Base-by-base conservation (phyloP, 192 early-diverging fungal species). In the Entophlyctis luteolus region DNA sequence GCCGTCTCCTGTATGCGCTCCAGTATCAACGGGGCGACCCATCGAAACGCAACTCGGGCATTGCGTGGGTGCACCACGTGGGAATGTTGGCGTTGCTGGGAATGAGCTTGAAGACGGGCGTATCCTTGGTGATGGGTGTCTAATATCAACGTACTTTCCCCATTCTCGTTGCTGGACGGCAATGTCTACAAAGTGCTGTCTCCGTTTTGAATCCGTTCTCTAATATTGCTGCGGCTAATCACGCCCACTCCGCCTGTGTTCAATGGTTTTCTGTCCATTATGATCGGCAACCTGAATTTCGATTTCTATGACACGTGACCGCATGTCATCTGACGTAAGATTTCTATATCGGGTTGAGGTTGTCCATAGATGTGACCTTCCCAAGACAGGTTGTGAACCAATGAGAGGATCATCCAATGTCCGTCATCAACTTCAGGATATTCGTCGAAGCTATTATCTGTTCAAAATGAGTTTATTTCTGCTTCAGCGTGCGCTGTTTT, bases 401-500 rank as follows among this genome's bases (percentile, higher is more conserved):
- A 45, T n/a, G n/a, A 10, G 42, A 45, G 42, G 42, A n/a, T 45
- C 42, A 45, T 45, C 10, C 10, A 12, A 12, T n/a, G 42, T 10
- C n/a, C n/a, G 10, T 45, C n/a, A 12, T 45, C n/a, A n/a, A 12
- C n/a, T 45, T 45, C 10, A n/a, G 10, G 10, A 12, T 45, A n/a
- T 12, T 45, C n/a, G 10, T 45, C 42, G 10, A n/a, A 45, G 10
- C n/a, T 45, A 12, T n/a, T 10, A 45, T 12, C 32, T 29, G 6
- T 55, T 55, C 20, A 29, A 18, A 34, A 34, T 55, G 4, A 31
- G 18, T 22, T 76, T 81, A 91, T 49, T 91, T 88, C 57, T 82
- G 87, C 59, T 89, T 91, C 39, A 91, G 72, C 0, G 86, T 91
- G 18, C 85, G 79, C 77, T 92, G 91, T 71, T 92, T 93, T 72